These are phyloP conservation scores for Claviceps sp. DNA, from an alignment of 2,329 filamentous ascomycete genomes.

Conservation along the genomic window DNA sequence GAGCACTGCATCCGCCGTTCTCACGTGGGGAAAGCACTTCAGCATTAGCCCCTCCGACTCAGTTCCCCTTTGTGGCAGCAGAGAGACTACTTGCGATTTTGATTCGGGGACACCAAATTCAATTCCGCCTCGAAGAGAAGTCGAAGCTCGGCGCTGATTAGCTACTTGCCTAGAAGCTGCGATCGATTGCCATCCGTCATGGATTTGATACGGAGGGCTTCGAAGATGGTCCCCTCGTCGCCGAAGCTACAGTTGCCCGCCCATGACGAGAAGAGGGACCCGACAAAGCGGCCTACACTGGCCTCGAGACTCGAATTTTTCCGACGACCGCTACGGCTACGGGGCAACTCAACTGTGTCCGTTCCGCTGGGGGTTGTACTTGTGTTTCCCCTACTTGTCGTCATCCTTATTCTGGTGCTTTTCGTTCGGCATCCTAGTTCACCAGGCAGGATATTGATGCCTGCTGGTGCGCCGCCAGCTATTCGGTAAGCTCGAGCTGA, in stretches of 20 bases:
- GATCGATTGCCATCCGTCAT: slow-evolving; percentile 22
- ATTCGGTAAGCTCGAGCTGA: slow-evolving; percentile 53
- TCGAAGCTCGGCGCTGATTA: not conserved
- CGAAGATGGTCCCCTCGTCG: slow-evolving; percentile 32
- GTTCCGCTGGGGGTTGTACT: slow-evolving; percentile 87
- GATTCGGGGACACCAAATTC: not conserved
- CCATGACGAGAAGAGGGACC: slow-evolving; percentile 34
- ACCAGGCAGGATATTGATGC: slow-evolving; percentile 71
- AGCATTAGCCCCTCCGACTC: not conserved
- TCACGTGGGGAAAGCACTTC: not conserved
- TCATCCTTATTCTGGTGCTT: slow-evolving; percentile 80
- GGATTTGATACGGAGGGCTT: slow-evolving; percentile 46
- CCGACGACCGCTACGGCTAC: slow-evolving; percentile 71
- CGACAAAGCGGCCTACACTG: slow-evolving; percentile 24
- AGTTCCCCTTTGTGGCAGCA: not conserved
- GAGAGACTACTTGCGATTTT: not conserved
- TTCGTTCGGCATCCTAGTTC: slow-evolving; percentile 81
- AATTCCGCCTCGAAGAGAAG: not conserved
- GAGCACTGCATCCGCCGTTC: not conserved
- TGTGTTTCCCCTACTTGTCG: slow-evolving; percentile 80
- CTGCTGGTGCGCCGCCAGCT: slow-evolving; percentile 72
- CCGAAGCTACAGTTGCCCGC: slow-evolving; percentile 32
- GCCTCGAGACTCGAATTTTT: slow-evolving; percentile 61
- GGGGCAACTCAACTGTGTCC: slow-evolving; percentile 83
- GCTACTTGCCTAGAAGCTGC: not conserved